These are phyloP conservation scores for Fraxinus ornus DNA, from an alignment of 305 asterid genomes.

Conservation along the genomic window DNA sequence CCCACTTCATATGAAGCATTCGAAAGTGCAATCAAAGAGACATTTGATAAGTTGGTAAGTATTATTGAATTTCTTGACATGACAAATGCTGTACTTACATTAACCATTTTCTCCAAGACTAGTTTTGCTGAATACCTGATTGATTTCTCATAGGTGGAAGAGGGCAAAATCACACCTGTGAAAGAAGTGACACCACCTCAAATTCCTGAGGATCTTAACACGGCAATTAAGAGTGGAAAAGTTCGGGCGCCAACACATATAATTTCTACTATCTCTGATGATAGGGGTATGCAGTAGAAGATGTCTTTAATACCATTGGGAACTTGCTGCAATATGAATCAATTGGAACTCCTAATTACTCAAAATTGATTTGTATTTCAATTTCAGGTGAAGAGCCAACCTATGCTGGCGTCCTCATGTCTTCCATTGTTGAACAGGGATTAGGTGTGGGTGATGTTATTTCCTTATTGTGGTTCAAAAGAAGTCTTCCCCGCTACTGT, in stretches of 20 bases:
- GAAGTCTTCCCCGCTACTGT: conserved; percentile 94
- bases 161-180: conserved; percentile 65
- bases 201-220: conserved; percentile 95
- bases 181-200: conserved; percentile 92
- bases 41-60: conserved; percentile 71
- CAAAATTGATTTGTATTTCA: conserved; percentile 16
- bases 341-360: conserved; percentile 14
- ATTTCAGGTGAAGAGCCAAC: conserved; percentile 93
- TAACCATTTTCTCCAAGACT: background rate
- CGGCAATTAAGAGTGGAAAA: conserved; percentile 94
- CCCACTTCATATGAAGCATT: conserved; percentile 95
- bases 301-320: background rate
- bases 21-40: conserved; percentile 74
- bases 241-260: conserved; percentile 98
- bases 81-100: background rate
- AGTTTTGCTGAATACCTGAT: background rate
- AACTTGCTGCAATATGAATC: background rate
- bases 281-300: conserved; percentile 56
- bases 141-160: conserved; percentile 46
- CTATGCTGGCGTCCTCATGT: conserved; percentile 94
- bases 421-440: conserved; percentile 94
- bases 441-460: conserved; percentile 93
- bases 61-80: background rate
- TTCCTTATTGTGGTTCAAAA: conserved; percentile 93
- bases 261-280: conserved; percentile 95